These are phyloP conservation scores for Mallotus nudiflorus DNA, from an alignment of 345 rosid genomes.

Conservation along the genomic window DNA sequence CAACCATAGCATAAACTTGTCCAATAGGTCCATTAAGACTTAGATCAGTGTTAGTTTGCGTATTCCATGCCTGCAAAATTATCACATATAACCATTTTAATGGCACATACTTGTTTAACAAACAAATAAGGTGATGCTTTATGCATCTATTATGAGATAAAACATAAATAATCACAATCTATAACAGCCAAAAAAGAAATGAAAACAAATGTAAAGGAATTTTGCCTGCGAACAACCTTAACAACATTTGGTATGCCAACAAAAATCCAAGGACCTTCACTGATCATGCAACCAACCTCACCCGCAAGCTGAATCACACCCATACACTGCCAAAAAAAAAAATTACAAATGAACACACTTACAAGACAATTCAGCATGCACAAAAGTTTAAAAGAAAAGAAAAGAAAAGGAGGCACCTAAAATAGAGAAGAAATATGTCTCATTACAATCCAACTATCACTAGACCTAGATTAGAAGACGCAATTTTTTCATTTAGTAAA, in stretches of 20 bases:
- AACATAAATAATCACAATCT: slow-evolving; percentile 1
- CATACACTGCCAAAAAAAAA: slow-evolving; percentile 53
- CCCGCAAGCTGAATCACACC: slow-evolving; percentile 67
- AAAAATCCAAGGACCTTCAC: slow-evolving; percentile 96
- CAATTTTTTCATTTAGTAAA: too few species aligned
- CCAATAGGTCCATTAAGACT: slow-evolving; percentile 94
- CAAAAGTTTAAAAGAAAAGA: neutral
- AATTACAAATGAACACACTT: neutral
- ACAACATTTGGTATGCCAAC: slow-evolving; percentile 83
- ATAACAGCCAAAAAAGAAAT: neutral
- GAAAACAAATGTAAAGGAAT: neutral
- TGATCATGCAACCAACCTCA: slow-evolving; percentile 90
- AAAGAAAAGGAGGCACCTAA: neutral
- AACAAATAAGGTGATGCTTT: too few species aligned
- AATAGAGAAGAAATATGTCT: neutral
- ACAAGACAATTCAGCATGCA: neutral
- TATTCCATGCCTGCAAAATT: slow-evolving; percentile 78
- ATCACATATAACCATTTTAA: slow-evolving; percentile 1
- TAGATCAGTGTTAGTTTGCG: slow-evolving; percentile 63
- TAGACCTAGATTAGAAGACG: too few species aligned
- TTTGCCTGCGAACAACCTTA: slow-evolving; percentile 50
- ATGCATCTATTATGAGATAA: slow-evolving; percentile 2
- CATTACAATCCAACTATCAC: too few species aligned
- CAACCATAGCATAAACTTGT: slow-evolving; percentile 85
- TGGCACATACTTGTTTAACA: neutral